Percentiles rank a stretch among this genome's conserved stretches.
Evolutionary conservation across 192 early-diverging fungal genomes (phyloP).

Genomic region (Coemansia furcata): DNA sequence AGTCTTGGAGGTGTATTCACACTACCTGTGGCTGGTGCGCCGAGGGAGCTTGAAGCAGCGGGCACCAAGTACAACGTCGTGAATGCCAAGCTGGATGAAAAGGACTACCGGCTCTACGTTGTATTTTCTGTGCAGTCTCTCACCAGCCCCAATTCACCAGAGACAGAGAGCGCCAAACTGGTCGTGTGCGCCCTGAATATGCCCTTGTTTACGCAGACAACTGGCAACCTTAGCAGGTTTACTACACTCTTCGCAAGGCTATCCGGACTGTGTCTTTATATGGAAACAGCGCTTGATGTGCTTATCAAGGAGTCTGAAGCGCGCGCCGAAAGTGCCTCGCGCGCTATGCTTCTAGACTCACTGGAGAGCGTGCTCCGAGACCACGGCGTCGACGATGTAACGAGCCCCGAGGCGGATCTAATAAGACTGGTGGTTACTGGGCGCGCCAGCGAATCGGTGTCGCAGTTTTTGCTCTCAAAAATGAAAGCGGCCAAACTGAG

Average conservation of each 20-base stretch:
- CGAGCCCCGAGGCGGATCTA: slow-evolving; percentile 39
- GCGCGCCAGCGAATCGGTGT: slow-evolving; percentile 36
- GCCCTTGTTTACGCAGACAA: slow-evolving; percentile 12
- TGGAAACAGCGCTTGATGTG: slow-evolving; percentile 19
- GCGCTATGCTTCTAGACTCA: slow-evolving; percentile 7
- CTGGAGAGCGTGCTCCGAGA: slow-evolving; percentile 39
- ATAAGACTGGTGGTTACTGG: slow-evolving; percentile 33
- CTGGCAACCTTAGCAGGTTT: slow-evolving; percentile 18
- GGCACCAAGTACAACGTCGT: neutral
- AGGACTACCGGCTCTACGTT: neutral
- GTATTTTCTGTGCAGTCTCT: neutral
- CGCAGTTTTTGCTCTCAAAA: slow-evolving; percentile 46
- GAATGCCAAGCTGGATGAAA: slow-evolving; percentile 12
- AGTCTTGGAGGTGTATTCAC: slow-evolving; percentile 39
- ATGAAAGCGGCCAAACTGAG: slow-evolving; percentile 27
- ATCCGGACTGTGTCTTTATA: slow-evolving; percentile 27
- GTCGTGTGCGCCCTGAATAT: slow-evolving; percentile 16
- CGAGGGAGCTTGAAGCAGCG: neutral
- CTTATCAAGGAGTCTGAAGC: slow-evolving; percentile 19
- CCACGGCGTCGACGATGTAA: slow-evolving; percentile 43
- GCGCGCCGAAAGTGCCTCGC: slow-evolving; percentile 22
- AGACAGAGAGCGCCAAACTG: neutral
- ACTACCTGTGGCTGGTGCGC: slow-evolving; percentile 16
- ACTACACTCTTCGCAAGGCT: slow-evolving; percentile 27
- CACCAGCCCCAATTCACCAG: neutral